Percentiles rank a stretch among this genome's conserved stretches.
Evolutionary conservation across 345 rosid species (phyloP).

Genomic region (Odontarrhena argentea): DNA sequence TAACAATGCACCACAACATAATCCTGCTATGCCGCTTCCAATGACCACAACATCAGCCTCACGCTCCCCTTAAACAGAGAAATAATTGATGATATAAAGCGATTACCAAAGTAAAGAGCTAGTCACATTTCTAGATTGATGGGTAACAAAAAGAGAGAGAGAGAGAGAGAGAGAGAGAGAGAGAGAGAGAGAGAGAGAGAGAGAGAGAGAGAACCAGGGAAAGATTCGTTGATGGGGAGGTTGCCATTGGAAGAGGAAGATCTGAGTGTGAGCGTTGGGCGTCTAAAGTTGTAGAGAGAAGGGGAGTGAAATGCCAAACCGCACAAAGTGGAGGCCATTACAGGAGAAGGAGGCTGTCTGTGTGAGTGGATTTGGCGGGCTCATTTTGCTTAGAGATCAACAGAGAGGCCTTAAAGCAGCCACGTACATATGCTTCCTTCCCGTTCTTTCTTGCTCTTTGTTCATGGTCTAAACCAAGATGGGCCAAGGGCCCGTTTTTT

Average conservation of each 20-base stretch:
- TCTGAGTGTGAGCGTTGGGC: slow-evolving; percentile 22
- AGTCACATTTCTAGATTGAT: too few relatives aligned
- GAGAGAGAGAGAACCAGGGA: slow-evolving; percentile 48
- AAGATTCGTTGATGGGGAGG: slow-evolving; percentile 39
- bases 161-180: slow-evolving; percentile 10
- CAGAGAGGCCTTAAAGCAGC: slow-evolving; percentile 37
- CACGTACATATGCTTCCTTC: slow-evolving; percentile 34
- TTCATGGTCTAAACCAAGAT: neutral
- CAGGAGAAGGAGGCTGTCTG: slow-evolving; percentile 2
- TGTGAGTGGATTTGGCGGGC: slow-evolving; percentile 26
- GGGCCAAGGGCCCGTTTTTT: neutral
- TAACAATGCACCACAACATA: slow-evolving; percentile 84
- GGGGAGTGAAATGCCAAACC: slow-evolving; percentile 39
- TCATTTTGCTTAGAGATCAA: slow-evolving; percentile 22
- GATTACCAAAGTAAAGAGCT: too few relatives aligned
- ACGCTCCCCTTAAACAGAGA: slow-evolving; percentile 51
- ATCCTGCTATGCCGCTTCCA: slow-evolving; percentile 89
- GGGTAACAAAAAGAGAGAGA: slow-evolving; percentile 4
- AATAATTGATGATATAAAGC: too few relatives aligned
- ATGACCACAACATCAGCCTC: slow-evolving; percentile 91
- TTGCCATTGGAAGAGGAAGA: slow-evolving; percentile 52
- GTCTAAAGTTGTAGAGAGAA: slow-evolving; percentile 33
- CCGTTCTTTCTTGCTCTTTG: too few relatives aligned
- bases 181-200: slow-evolving; percentile 33
- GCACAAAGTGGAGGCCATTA: slow-evolving; percentile 33